A percentile compares a stretch with the other conserved stretches of the same genome.
phyloP scores from a whole-genome alignment of 768 basidiomycete genomes.

The Lyophyllum atratum region DNA sequence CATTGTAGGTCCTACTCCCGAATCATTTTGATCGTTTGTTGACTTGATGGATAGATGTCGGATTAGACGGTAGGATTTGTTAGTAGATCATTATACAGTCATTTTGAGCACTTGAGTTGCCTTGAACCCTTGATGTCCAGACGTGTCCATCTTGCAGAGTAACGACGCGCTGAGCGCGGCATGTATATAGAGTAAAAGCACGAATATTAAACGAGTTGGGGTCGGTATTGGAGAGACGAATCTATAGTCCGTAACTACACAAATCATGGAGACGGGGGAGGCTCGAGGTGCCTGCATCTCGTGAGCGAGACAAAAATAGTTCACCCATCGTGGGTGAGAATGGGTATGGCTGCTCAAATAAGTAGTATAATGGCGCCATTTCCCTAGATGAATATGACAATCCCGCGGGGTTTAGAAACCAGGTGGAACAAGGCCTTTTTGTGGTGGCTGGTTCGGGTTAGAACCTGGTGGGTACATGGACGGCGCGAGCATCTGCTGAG shows the following conservation, averaged over 20 bases:
- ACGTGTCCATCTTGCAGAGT: not conserved
- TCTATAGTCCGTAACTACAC: conserved; percentile 18
- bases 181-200: conserved; percentile 8
- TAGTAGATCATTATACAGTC: conserved; percentile 24
- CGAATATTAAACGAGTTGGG: conserved; percentile 13
- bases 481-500: conserved; percentile 70
- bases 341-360: conserved; percentile 15
- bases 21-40: conserved; percentile 1
- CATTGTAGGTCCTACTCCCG: conserved; percentile 31
- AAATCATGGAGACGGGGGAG: conserved; percentile 8
- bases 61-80: conserved; percentile 20
- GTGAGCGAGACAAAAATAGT: conserved; percentile 15
- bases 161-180: conserved; percentile 1
- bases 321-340: conserved; percentile 21
- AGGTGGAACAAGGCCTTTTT: conserved; percentile 76
- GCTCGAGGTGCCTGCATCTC: conserved; percentile 6
- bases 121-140: conserved; percentile 5
- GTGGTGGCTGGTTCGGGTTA: conserved; percentile 41
- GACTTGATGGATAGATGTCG: conserved; percentile 15
- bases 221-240: conserved; percentile 9
- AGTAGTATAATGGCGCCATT: conserved; percentile 11
- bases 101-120: not conserved
- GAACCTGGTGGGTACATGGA: conserved; percentile 51
- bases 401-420: conserved; percentile 61
- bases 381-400: conserved; percentile 17